Conservation (phyloP, 805 yeast genomes). For the Candida xyloterini region DNA sequence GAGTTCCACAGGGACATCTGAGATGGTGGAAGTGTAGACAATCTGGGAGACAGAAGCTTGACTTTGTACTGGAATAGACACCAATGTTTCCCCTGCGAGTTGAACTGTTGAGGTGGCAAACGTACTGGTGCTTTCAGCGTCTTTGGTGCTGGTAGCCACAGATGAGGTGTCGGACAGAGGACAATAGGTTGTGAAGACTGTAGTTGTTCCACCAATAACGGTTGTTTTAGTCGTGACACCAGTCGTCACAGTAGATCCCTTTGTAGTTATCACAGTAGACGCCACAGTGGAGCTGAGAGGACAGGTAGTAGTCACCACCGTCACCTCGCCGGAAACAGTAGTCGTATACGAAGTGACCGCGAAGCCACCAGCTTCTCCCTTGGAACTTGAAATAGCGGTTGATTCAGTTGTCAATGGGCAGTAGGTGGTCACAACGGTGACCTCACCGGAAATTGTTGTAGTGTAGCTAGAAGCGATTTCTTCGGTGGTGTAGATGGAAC, state of each 20-base stretch:
- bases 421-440: constrained; percentile 24
- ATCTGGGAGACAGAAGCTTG: constrained; percentile 14
- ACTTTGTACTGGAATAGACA: constrained; percentile 19
- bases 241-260: constrained; percentile 10
- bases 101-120: constrained; percentile 17
- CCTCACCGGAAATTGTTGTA: constrained; percentile 20
- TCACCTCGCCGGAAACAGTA: constrained; percentile 11
- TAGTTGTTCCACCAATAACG: constrained; percentile 13
- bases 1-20: constrained; percentile 25
- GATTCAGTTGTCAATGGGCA: constrained; percentile 14
- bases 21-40: constrained; percentile 27
- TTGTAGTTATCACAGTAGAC: constrained; percentile 5
- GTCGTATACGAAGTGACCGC: constrained; percentile 17
- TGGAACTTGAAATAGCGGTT: constrained; percentile 10
- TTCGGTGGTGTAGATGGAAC: constrained; percentile 14
- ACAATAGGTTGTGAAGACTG: constrained; percentile 20
- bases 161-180: constrained; percentile 13
- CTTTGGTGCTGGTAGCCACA: constrained; percentile 8
- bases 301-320: constrained; percentile 20
- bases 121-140: constrained; percentile 3
- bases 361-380: constrained; percentile 15
- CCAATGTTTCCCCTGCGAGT: constrained; percentile 19
- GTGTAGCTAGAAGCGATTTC: constrained; percentile 26
- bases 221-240: constrained; percentile 12
- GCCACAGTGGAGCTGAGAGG: constrained; percentile 12